phyloP scores from a whole-genome alignment of 1,139 yeast genomes.

The Saccharomycopsis hybrid region DNA sequence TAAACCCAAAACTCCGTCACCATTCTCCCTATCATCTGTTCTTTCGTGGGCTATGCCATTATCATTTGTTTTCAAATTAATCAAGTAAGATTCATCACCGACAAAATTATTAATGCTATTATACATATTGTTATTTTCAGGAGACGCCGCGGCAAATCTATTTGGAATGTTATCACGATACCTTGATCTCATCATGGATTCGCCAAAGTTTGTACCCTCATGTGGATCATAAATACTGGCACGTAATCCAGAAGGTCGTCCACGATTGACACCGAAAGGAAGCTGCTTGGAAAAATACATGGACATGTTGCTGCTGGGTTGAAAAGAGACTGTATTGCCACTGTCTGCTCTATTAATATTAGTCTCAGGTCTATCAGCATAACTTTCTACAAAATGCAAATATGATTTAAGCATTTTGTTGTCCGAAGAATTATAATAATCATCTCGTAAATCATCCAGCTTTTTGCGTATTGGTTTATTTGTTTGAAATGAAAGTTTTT shows the following conservation, averaged over 20 bases:
- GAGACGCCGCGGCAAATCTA: too few species aligned
- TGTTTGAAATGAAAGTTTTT: constrained; percentile 21
- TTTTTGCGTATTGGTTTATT: not conserved
- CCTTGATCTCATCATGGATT: constrained; percentile 2
- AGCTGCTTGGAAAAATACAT: constrained; percentile 17
- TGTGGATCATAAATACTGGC: not conserved
- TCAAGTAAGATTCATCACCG: constrained; percentile 25
- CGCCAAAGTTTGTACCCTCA: not conserved
- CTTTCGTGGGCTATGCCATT: not conserved
- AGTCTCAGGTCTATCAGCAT: constrained; percentile 40
- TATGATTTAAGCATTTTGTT: constrained; percentile 92
- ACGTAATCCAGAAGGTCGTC: not conserved
- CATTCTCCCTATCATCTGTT: constrained; percentile 32
- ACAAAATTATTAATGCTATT: constrained; percentile 27
- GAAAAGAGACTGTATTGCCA: too few species aligned
- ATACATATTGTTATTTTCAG: constrained; percentile 28
- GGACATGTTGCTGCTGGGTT: constrained; percentile 1
- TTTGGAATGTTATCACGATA: not conserved
- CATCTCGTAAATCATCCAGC: constrained; percentile 30
- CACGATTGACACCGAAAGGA: constrained; percentile 10
- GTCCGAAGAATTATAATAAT: constrained; percentile 50
- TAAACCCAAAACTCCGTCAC: constrained; percentile 74
- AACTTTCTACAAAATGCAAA: constrained; percentile 78
- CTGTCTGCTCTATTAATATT: constrained; percentile 1
- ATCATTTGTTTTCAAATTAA: constrained; percentile 6